Conservation (phyloP, 495 filamentous ascomycete species). For the Penicillium dipodomyicola region DNA sequence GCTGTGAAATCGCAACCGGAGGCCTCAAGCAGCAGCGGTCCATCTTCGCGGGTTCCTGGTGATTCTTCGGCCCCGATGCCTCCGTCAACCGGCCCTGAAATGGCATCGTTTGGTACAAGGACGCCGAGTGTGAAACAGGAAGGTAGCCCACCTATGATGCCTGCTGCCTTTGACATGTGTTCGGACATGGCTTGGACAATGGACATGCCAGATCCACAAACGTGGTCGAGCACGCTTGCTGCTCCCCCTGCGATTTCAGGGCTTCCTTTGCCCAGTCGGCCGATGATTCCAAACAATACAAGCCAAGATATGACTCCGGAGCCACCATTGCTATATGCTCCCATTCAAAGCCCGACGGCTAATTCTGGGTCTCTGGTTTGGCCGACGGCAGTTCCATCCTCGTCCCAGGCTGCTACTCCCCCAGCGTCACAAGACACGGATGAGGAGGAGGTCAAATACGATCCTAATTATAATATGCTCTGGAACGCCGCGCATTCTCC, state of each 20-base stretch:
- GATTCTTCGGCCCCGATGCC: conserved; percentile 17
- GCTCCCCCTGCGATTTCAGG: conserved; percentile 26
- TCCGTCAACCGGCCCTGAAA: conserved; percentile 5
- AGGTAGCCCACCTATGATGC: conserved; percentile 9
- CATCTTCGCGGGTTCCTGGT: conserved; percentile 13
- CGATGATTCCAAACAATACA: conserved; percentile 11
- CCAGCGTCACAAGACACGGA: conserved; percentile 22
- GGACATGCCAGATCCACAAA: conserved; percentile 32
- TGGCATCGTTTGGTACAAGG: conserved; percentile 4
- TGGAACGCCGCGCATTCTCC: conserved; percentile 36
- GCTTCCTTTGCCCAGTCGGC: conserved; percentile 26
- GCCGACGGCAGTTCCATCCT: conserved; percentile 16
- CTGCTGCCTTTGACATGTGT: conserved; percentile 17
- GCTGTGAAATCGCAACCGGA: conserved; percentile 19
- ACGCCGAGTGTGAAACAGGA: conserved; percentile 4
- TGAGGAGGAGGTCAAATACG: conserved; percentile 23
- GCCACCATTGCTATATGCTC: conserved; percentile 18
- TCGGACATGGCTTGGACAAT: conserved; percentile 24
- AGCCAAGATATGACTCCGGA: conserved; percentile 22
- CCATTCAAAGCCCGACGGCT: conserved; percentile 18
- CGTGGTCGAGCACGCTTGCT: conserved; percentile 23
- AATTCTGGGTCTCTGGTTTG: conserved; percentile 18
- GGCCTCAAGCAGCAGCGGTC: conserved; percentile 15
- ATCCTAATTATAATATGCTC: conserved; percentile 15
- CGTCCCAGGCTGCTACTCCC: conserved; percentile 9